Percentiles rank a stretch among this genome's conserved stretches.
These are phyloP conservation scores for Agaricus sinodeliciosus DNA, from an alignment of 768 basidiomycete species.

Conservation along the genomic window DNA sequence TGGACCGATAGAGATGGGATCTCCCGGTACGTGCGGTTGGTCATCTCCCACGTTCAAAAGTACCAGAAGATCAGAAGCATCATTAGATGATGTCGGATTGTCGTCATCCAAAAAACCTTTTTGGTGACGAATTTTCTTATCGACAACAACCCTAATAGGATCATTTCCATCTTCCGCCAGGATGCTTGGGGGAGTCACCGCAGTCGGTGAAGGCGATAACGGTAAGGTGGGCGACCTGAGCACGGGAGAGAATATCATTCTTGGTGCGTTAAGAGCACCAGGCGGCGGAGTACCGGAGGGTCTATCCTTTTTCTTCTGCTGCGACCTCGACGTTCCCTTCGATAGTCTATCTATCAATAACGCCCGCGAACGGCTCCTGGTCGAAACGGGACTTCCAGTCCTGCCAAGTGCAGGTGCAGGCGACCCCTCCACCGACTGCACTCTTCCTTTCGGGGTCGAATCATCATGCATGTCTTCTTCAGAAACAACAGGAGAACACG, in stretches of 20 bases:
- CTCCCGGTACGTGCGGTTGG: neutral
- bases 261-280: conserved; percentile 1
- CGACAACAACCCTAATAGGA: neutral
- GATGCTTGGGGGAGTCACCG: neutral
- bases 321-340: conserved; percentile 8
- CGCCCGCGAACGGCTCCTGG: conserved; percentile 5
- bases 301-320: conserved; percentile 1
- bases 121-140: neutral
- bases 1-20: neutral
- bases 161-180: neutral
- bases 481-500: neutral
- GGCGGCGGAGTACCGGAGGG: neutral
- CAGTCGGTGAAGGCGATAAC: neutral
- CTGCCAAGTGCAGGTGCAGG: neutral
- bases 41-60: neutral
- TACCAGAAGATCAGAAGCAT: neutral
- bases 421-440: neutral
- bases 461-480: neutral
- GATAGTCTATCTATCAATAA: neutral
- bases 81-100: neutral
- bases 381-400: conserved; percentile 5
- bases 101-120: neutral
- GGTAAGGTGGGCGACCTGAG: neutral
- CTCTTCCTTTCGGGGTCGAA: conserved; percentile 2
- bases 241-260: conserved; percentile 22